Evolutionary conservation across 2,329 filamentous ascomycete species (phyloP), one percentile per base, ranked within the genome.

Genomic region (Phoma sp.): DNA sequence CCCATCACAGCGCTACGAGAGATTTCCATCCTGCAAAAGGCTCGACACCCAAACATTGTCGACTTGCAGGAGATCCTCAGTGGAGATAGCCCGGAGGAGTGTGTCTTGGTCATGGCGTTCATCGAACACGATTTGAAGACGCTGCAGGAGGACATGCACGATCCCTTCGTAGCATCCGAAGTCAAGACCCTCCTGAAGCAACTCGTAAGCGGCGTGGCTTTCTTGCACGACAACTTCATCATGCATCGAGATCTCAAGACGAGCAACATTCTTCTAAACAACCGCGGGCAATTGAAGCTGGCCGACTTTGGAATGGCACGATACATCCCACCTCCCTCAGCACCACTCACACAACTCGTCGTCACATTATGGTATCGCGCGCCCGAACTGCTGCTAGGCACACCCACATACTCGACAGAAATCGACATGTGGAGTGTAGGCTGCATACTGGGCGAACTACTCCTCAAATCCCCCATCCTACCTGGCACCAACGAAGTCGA

Each of bases 291-390:
- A 74, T 88, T 99, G 76, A 97, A 97, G 77, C 88, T 99, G 61
- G 95, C 95, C 57, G 95, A 99, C 77, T 99, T 99, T 72, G 95
- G 95, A 74, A 97, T 99, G 92, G 94, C 95, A 3, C 86, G 95
- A 25, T 95, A 95, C 77, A 90, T 90, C 51, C 90, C 90, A 45
- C 69, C 71, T 2, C 36, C 64, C 4, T 87, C 91, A 64, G 92
- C 94, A 4, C 82, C 87, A 0, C 83, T 98, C 57, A 98, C 95
- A 2, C 90, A 94, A 72, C 85, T 98, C 41, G 95, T 99, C 59
- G 94, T 98, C 17, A 99, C 95, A 6, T 84, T 99, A 6, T 99
- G 95, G 95, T 99, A 99, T 75, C 90, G 95, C 52, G 85, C 91
- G 0, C 95, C 95, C 0, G 95, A 98, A 76, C 84, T 98, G 10